These are phyloP conservation scores for Orobanche coerulescens DNA, from an alignment of 257 asterid species.

Conservation along the genomic window DNA sequence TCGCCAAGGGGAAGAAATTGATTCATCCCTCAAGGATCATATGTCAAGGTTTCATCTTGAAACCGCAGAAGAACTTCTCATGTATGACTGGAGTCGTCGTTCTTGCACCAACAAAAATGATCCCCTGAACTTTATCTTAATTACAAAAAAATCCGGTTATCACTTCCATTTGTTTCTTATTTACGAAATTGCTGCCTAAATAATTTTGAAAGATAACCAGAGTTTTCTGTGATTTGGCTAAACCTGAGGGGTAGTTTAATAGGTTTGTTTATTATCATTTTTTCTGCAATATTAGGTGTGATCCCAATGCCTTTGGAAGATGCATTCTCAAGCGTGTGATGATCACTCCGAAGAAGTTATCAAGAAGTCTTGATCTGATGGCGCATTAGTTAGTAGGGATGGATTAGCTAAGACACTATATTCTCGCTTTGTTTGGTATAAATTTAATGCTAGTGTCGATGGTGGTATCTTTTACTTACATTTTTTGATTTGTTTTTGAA, in stretches of 20 bases:
- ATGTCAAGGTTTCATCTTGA: constrained; percentile 71
- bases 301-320: constrained; percentile 59
- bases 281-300: constrained; percentile 46
- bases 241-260: neutral
- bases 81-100: constrained; percentile 32
- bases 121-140: too few relatives aligned
- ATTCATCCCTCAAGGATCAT: constrained; percentile 74
- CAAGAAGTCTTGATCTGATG: constrained; percentile 86
- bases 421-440: constrained; percentile 92
- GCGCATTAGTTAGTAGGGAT: constrained; percentile 78
- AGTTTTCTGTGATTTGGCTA: neutral
- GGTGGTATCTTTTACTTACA: constrained; percentile 22
- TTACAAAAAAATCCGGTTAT: too few relatives aligned
- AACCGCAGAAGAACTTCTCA: constrained; percentile 72
- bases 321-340: constrained; percentile 85
- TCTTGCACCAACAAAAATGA: too few relatives aligned
- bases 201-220: neutral
- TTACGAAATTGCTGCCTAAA: too few relatives aligned
- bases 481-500: constrained; percentile 10
- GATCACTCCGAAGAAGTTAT: constrained; percentile 98
- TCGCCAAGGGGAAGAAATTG: too few relatives aligned
- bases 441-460: too few relatives aligned
- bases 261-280: neutral
- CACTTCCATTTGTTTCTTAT: too few relatives aligned
- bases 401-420: constrained; percentile 81